These are phyloP conservation scores for Kodamaea arcana DNA, from an alignment of 1,139 yeast genomes.

Conservation along the genomic window DNA sequence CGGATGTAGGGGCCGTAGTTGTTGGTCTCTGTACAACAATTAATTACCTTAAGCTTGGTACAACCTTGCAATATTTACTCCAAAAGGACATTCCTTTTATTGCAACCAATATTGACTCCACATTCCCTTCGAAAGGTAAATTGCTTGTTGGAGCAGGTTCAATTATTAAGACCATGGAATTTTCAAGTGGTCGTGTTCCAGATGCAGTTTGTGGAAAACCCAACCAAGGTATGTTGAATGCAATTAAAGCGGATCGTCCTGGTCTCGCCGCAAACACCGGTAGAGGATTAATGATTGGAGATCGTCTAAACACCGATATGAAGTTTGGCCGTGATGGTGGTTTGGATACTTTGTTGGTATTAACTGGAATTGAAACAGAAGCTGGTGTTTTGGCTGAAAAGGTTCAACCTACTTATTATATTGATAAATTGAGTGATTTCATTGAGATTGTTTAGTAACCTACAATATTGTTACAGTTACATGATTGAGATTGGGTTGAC, in stretches of 20 bases:
- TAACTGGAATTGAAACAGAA: constrained; percentile 86
- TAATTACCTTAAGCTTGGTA: constrained; percentile 77
- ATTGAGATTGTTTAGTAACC: constrained; percentile 44
- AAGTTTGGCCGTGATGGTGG: constrained; percentile 86
- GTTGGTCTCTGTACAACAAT: constrained; percentile 78
- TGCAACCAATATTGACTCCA: constrained; percentile 95
- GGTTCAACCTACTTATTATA: constrained; percentile 64
- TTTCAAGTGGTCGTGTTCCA: constrained; percentile 66
- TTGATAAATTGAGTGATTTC: constrained; percentile 72
- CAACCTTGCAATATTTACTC: constrained; percentile 73
- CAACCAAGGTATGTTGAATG: constrained; percentile 82
- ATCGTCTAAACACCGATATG: constrained; percentile 92
- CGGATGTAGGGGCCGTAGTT: constrained; percentile 78
- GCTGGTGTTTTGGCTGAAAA: constrained; percentile 44
- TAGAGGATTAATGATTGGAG: constrained; percentile 90
- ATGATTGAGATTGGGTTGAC: too few relatives aligned
- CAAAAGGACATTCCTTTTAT: constrained; percentile 69
- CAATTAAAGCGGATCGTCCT: constrained; percentile 67
- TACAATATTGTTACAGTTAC: too few relatives aligned
- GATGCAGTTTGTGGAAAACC: constrained; percentile 87
- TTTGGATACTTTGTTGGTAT: constrained; percentile 74
- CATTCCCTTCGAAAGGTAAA: constrained; percentile 85
- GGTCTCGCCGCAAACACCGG: constrained; percentile 47
- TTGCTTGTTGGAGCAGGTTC: constrained; percentile 95
- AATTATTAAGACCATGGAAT: constrained; percentile 73